A percentile compares a stretch with the other conserved stretches of the same genome.
Conservation (phyloP, 495 filamentous ascomycete genomes). For the Polyplosphaeria fusca region DNA sequence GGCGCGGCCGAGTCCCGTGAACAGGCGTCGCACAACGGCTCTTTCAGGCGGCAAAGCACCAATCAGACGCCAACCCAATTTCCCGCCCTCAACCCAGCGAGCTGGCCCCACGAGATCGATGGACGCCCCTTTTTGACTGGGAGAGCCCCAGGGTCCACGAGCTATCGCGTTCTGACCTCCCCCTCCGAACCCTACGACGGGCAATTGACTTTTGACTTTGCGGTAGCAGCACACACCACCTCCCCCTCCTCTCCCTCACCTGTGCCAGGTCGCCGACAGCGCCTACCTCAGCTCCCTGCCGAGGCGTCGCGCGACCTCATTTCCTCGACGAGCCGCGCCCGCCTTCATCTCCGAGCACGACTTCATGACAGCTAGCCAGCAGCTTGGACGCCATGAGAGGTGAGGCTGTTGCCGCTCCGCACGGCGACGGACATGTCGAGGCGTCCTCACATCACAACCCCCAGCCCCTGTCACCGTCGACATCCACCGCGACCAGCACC, state of each 20-base stretch:
- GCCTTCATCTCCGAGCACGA: slow-evolving; percentile 17
- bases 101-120: slow-evolving; percentile 11
- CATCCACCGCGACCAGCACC: slow-evolving; percentile 3
- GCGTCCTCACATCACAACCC: not conserved
- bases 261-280: too few species aligned
- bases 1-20: slow-evolving; percentile 12
- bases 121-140: slow-evolving; percentile 13
- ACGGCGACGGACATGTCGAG: slow-evolving; percentile 4
- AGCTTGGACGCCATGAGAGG: slow-evolving; percentile 26
- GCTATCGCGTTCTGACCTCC: slow-evolving; percentile 7
- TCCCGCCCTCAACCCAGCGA: slow-evolving; percentile 11
- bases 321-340: slow-evolving; percentile 15
- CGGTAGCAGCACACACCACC: too few species aligned
- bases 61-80: slow-evolving; percentile 23
- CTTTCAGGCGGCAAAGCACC: not conserved
- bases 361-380: slow-evolving; percentile 20
- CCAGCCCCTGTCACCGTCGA: slow-evolving; percentile 1
- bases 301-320: slow-evolving; percentile 12
- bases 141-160: not conserved
- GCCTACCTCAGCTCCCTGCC: slow-evolving; percentile 6
- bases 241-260: too few species aligned
- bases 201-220: too few species aligned
- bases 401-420: slow-evolving; percentile 15
- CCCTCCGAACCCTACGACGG: slow-evolving; percentile 6
- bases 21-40: slow-evolving; percentile 14